phyloP scores from a whole-genome alignment of 208 protist genomes.

The Trypanosoma scelopori region DNA sequence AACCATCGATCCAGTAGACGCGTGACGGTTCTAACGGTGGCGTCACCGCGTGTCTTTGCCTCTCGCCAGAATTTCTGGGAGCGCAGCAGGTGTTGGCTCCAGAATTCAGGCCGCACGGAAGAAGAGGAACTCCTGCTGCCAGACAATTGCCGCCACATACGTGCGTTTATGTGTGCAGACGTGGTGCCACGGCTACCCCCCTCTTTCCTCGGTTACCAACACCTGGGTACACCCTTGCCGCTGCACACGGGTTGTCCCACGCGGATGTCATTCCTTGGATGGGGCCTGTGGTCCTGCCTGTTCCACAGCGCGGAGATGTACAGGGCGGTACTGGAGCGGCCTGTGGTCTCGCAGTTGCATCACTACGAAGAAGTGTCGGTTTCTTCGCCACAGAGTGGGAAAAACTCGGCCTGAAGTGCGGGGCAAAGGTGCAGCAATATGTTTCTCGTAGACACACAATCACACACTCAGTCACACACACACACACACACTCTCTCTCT shows the following conservation, averaged over 20 bases:
- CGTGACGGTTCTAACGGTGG: constrained; percentile 65
- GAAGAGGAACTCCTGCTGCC: constrained; percentile 29
- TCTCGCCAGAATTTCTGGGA: constrained; percentile 23
- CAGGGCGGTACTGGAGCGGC: constrained; percentile 41
- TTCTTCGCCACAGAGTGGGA: neutral
- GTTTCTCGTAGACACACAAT: neutral
- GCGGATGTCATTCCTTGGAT: constrained; percentile 45
- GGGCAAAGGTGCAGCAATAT: neutral
- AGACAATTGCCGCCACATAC: constrained; percentile 56
- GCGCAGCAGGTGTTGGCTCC: neutral
- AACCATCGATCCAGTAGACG: constrained; percentile 41
- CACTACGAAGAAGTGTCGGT: constrained; percentile 24
- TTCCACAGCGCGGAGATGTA: constrained; percentile 70
- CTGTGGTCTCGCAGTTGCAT: constrained; percentile 54
- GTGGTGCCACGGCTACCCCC: constrained; percentile 54
- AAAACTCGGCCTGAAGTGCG: neutral
- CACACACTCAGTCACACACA: neutral
- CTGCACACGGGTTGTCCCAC: constrained; percentile 60
- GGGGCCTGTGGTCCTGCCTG: constrained; percentile 54
- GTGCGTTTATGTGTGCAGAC: constrained; percentile 53
- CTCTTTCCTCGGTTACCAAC: constrained; percentile 45
- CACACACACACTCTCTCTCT: too few species aligned
- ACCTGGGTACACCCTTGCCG: constrained; percentile 50
- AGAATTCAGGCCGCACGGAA: too few species aligned
- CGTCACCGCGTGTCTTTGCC: constrained; percentile 58